phyloP scores from a whole-genome alignment of 805 yeast species.

The Saccharomycopsis selenospora region DNA sequence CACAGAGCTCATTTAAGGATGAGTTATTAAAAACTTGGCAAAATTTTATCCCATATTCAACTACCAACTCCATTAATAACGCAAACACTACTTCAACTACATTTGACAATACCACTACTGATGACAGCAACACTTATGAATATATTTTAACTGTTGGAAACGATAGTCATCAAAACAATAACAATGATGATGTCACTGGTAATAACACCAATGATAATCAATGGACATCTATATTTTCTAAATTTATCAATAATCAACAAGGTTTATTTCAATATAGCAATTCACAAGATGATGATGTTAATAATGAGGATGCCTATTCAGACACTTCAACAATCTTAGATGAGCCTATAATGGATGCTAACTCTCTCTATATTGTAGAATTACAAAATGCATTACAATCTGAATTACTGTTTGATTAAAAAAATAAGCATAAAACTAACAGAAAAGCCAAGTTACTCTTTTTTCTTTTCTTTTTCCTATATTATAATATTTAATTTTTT shows the following conservation, averaged over 20 bases:
- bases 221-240: background rate
- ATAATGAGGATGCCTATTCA: background rate
- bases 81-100: background rate
- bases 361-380: constrained; percentile 3
- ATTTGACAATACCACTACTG: background rate
- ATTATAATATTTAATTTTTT: no score
- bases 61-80: background rate
- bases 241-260: background rate
- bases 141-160: background rate
- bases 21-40: background rate
- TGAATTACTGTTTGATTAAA: constrained; percentile 2
- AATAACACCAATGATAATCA: background rate
- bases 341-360: constrained; percentile 2
- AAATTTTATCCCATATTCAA: background rate
- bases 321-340: background rate
- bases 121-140: background rate
- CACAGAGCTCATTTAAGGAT: background rate
- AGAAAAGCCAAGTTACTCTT: no score
- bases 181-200: background rate
- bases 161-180: background rate
- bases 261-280: background rate
- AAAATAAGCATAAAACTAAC: no score
- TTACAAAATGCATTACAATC: constrained; percentile 8
- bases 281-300: background rate
- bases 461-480: no score